These are phyloP conservation scores for Mycogone perniciosa DNA, from an alignment of 2,329 filamentous ascomycete species.

Conservation along the genomic window DNA sequence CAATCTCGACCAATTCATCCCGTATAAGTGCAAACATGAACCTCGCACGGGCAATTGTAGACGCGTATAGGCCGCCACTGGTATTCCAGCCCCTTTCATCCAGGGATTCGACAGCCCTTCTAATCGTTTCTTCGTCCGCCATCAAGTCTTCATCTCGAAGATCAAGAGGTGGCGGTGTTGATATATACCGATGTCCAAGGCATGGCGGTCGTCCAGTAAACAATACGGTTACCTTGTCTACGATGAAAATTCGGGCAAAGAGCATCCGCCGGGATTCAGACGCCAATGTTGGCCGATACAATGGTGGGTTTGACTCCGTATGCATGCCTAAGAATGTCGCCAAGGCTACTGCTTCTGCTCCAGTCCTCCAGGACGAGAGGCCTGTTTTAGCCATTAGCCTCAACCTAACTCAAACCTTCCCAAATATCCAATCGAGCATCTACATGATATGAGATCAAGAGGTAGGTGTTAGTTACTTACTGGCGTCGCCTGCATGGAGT, in stretches of 20 bases:
- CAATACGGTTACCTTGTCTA: constrained; percentile 45
- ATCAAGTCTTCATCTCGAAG: constrained; percentile 44
- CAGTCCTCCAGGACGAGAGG: constrained; percentile 31
- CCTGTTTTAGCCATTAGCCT: constrained; percentile 17
- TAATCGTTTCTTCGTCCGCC: constrained; percentile 29
- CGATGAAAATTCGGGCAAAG: constrained; percentile 31
- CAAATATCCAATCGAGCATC: too few species aligned
- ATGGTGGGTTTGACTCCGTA: constrained; percentile 17
- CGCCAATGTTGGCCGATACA: constrained; percentile 27
- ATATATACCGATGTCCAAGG: constrained; percentile 46
- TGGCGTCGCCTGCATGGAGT: constrained; percentile 33
- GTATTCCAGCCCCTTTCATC: constrained; percentile 49
- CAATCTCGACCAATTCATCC: constrained; percentile 55
- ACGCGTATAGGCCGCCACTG: constrained; percentile 34
- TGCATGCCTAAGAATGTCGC: constrained; percentile 33
- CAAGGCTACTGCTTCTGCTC: constrained; percentile 32
- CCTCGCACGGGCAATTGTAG: constrained; percentile 41
- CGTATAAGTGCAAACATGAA: constrained; percentile 43
- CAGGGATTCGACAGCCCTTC: constrained; percentile 22
- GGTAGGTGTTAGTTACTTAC: constrained; percentile 21
- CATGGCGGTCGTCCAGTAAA: constrained; percentile 51
- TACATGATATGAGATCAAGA: too few species aligned
- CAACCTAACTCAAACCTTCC: too few species aligned
- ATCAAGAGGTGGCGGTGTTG: constrained; percentile 48
- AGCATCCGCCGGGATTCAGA: constrained; percentile 29